Base-by-base conservation (phyloP, 106 monocot genomes). In the Allium sativum region DNA sequence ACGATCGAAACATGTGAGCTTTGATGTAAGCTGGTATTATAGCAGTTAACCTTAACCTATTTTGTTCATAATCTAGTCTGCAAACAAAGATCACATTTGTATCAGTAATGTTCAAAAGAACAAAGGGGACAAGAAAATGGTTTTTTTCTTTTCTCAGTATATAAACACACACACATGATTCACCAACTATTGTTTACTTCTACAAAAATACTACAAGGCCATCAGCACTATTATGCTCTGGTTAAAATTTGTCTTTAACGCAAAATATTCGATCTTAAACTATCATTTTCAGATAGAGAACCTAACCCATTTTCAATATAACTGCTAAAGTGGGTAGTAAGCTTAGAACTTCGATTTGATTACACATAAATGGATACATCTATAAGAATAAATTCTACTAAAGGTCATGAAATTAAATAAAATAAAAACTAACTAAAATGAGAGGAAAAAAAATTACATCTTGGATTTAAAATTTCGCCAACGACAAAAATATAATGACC, bases 41-140 rank as follows among this genome's bases (percentile, higher is more conserved):
- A 31, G 45, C 14, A 21, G 78, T 90, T 69, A 60, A 96, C 96
- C 96, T 91, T 96, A 90, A 56, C 96, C 96, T 81, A 96, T 96
- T 75, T 96, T 96, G 86, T 79, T 84, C 53, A 90, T 81, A 31
- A 96, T 91, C 60, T 69, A 77, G 84, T 96, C 96, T 96, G 90
- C 50, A 72, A 69, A 66, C 50, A 72, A 69, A 66, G 9, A 1
- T 41, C 18, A 65, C 67, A 66, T 42, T 4, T 31, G 44, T 40
- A 64, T 81, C 44, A 78, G 59, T 58, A 21, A 55, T 51, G 20
- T 51, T 21, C 12, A 4, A 7, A 56, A 4, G 19, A 18, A n/a
- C 45, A 7, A n/a, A 18, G 8, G 21, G 0, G 14, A n/a, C 45
- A 55, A 12, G 17, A 63, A 43, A 21, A 55, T 18, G 43, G n/a